These are phyloP conservation scores for Xenosphaeropsis pyriputrescens DNA, from an alignment of 2,329 filamentous ascomycete genomes.

Conservation along the genomic window DNA sequence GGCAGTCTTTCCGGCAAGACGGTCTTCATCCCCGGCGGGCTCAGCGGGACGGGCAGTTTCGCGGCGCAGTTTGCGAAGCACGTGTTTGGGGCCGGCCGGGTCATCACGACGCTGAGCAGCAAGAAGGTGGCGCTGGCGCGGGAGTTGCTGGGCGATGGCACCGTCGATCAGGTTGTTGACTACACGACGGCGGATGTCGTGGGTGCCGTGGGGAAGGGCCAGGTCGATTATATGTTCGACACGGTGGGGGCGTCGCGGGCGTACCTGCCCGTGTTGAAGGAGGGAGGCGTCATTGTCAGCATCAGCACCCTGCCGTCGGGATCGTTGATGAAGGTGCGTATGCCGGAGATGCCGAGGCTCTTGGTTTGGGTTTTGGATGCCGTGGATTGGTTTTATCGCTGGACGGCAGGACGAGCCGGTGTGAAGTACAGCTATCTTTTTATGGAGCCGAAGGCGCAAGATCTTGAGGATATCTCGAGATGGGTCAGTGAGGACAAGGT, in stretches of 20 bases:
- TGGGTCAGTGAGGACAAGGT: slow-evolving; percentile 17
- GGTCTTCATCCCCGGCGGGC: slow-evolving; percentile 21
- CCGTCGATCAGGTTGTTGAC: slow-evolving; percentile 24
- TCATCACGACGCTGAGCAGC: slow-evolving; percentile 29
- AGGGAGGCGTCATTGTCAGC: slow-evolving; percentile 20
- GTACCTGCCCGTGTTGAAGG: slow-evolving; percentile 21
- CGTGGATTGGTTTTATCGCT: slow-evolving; percentile 16
- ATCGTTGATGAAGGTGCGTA: slow-evolving; percentile 17
- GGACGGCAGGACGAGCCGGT: slow-evolving; percentile 19
- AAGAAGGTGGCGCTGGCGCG: slow-evolving; percentile 22
- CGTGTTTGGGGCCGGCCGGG: slow-evolving; percentile 25
- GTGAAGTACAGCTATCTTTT: slow-evolving; percentile 23
- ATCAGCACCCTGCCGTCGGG: slow-evolving; percentile 22
- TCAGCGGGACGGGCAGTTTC: slow-evolving; percentile 22
- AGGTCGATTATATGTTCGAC: slow-evolving; percentile 28
- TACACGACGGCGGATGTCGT: slow-evolving; percentile 20
- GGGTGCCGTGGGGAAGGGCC: slow-evolving; percentile 16
- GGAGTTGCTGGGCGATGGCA: slow-evolving; percentile 22
- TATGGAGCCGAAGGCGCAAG: slow-evolving; percentile 17
- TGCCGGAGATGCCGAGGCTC: slow-evolving; percentile 12
- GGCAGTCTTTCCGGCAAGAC: slow-evolving; percentile 4
- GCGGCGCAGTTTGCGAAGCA: slow-evolving; percentile 28
- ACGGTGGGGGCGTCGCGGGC: slow-evolving; percentile 21
- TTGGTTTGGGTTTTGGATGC: slow-evolving; percentile 15
- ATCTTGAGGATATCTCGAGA: slow-evolving; percentile 16